Percentiles rank a stretch among this genome's conserved stretches.
These are phyloP conservation scores for Aspergillus sp. DNA, from an alignment of 2,329 filamentous ascomycete genomes.

Conservation along the genomic window DNA sequence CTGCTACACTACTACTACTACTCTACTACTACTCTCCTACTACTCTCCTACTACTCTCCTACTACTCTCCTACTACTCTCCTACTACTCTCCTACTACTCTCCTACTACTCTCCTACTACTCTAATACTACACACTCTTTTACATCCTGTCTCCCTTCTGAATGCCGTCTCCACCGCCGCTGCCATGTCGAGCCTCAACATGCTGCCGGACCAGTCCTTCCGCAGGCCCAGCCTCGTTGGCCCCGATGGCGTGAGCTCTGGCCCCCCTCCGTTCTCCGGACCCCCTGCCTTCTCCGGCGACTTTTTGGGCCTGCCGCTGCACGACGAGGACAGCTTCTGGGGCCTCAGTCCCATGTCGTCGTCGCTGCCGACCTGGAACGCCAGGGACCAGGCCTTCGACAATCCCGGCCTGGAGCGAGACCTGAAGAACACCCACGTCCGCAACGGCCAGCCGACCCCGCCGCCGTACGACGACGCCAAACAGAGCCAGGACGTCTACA, in stretches of 20 bases:
- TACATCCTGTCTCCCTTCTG: too few species aligned
- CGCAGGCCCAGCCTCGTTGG: slow-evolving; percentile 8
- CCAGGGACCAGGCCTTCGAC: slow-evolving; percentile 18
- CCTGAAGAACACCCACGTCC: slow-evolving; percentile 26
- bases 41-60: too few species aligned
- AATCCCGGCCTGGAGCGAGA: slow-evolving; percentile 20
- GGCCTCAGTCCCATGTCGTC: slow-evolving; percentile 21
- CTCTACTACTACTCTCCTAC: too few species aligned
- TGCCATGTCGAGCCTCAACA: slow-evolving; percentile 14
- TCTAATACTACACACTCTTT: too few species aligned
- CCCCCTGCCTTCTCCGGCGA: slow-evolving; percentile 16
- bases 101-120: too few species aligned
- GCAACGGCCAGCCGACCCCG: slow-evolving; percentile 30
- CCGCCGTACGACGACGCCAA: slow-evolving; percentile 22
- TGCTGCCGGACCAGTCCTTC: slow-evolving; percentile 12
- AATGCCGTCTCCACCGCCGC: too few species aligned
- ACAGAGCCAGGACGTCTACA: slow-evolving; percentile 1
- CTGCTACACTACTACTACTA: too few species aligned
- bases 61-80: too few species aligned
- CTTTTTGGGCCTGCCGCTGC: slow-evolving; percentile 19
- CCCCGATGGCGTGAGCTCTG: slow-evolving; percentile 7
- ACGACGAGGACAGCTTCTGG: slow-evolving; percentile 24
- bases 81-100: too few species aligned
- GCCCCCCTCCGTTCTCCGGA: slow-evolving; percentile 4
- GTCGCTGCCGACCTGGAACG: slow-evolving; percentile 17